A percentile compares a stretch with the other conserved stretches of the same genome.
Conservation (phyloP, 2,329 filamentous ascomycete species). For the Colletotrichum incanum region DNA sequence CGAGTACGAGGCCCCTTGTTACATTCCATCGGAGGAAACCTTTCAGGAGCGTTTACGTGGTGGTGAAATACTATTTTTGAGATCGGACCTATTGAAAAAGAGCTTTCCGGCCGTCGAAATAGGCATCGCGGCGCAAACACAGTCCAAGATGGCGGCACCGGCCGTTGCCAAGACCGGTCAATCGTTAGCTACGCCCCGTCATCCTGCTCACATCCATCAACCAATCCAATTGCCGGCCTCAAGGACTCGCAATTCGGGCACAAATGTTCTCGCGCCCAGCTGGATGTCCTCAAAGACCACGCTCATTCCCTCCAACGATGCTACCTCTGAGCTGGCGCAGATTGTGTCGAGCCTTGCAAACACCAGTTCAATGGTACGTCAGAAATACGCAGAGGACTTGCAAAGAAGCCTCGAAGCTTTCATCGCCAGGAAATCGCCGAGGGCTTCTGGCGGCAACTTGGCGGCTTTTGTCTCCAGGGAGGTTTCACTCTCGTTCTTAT, state of each 20-base stretch:
- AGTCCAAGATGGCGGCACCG: no score
- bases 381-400: conserved; percentile 55
- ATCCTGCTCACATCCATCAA: conserved; percentile 30
- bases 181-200: neutral
- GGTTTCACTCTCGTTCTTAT: neutral
- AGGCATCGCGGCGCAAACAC: no score
- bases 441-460: neutral
- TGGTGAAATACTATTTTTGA: conserved; percentile 44
- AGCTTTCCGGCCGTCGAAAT: conserved; percentile 33
- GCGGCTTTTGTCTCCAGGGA: conserved; percentile 12
- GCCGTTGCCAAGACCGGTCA: neutral
- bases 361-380: conserved; percentile 53
- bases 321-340: conserved; percentile 44
- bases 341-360: conserved; percentile 52
- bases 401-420: conserved; percentile 50
- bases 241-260: conserved; percentile 18
- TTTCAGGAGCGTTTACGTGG: conserved; percentile 42
- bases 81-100: conserved; percentile 44
- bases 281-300: conserved; percentile 37
- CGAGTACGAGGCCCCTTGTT: conserved; percentile 42
- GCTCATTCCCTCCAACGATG: conserved; percentile 20
- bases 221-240: conserved; percentile 13
- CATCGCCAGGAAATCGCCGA: conserved; percentile 14
- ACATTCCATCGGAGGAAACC: conserved; percentile 42
- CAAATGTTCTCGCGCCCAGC: conserved; percentile 35